phyloP scores from a whole-genome alignment of 1,284 basidiomycete species.

The Sporisorium graminicola region DNA sequence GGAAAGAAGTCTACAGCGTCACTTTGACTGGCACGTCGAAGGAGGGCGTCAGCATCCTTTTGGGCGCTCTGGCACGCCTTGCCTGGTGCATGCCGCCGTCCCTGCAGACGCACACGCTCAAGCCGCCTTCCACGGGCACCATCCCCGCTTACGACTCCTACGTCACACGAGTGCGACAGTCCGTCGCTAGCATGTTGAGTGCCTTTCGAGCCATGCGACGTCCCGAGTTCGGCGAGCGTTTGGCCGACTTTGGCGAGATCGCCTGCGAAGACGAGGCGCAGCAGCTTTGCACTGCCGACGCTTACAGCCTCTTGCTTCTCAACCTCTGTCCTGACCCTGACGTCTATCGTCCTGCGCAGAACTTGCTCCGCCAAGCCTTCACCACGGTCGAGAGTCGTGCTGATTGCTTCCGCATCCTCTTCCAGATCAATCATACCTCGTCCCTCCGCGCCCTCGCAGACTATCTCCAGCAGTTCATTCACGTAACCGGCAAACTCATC shows the following conservation, averaged over 20 bases:
- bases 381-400: slow-evolving; percentile 52
- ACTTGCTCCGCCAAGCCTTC: slow-evolving; percentile 58
- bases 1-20: slow-evolving; percentile 47
- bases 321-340: slow-evolving; percentile 56
- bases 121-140: slow-evolving; percentile 20
- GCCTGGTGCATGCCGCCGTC: slow-evolving; percentile 45
- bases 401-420: slow-evolving; percentile 61
- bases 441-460: slow-evolving; percentile 47
- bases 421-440: slow-evolving; percentile 44
- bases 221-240: slow-evolving; percentile 33
- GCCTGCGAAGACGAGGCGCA: slow-evolving; percentile 44
- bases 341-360: slow-evolving; percentile 56
- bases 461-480: slow-evolving; percentile 52
- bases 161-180: slow-evolving; percentile 38
- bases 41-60: slow-evolving; percentile 43
- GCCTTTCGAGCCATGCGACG: slow-evolving; percentile 45
- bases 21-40: slow-evolving; percentile 17
- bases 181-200: slow-evolving; percentile 37
- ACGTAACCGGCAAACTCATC: slow-evolving; percentile 40
- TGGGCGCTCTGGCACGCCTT: slow-evolving; percentile 42
- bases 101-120: slow-evolving; percentile 49
- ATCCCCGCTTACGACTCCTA: slow-evolving; percentile 40
- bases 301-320: slow-evolving; percentile 50
- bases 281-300: slow-evolving; percentile 48
- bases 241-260: slow-evolving; percentile 53